phyloP scores from a whole-genome alignment of 805 yeast species.

The Candida easanensis region DNA sequence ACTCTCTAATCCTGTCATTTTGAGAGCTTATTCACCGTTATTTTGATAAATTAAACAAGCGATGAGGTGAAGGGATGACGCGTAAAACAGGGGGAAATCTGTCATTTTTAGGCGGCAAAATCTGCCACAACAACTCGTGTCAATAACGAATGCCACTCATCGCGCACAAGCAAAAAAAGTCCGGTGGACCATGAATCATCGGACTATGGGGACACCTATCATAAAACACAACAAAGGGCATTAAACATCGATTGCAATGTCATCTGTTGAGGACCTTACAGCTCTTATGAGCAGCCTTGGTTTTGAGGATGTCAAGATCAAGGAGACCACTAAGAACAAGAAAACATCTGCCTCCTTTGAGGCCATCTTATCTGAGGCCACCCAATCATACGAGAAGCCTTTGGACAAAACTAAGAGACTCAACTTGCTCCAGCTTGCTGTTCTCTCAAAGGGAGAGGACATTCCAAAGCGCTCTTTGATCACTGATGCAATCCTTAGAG shows the following conservation, averaged over 20 bases:
- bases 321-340: slow-evolving; percentile 80
- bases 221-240: too few relatives aligned
- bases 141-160: background rate
- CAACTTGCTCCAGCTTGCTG: slow-evolving; percentile 75
- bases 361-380: slow-evolving; percentile 50
- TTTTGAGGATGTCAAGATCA: slow-evolving; percentile 67
- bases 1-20: too few relatives aligned
- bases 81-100: background rate
- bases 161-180: background rate
- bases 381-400: slow-evolving; percentile 28
- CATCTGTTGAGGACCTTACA: slow-evolving; percentile 34
- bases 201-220: too few relatives aligned
- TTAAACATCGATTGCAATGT: slow-evolving; percentile 3
- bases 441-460: slow-evolving; percentile 56
- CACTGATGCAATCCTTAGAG: slow-evolving; percentile 60
- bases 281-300: slow-evolving; percentile 45
- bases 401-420: slow-evolving; percentile 60
- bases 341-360: slow-evolving; percentile 74
- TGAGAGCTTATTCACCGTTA: too few relatives aligned
- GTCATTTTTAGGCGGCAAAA: background rate
- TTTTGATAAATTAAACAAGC: too few relatives aligned
- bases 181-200: too few relatives aligned
- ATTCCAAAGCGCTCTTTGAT: slow-evolving; percentile 48
- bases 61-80: background rate
- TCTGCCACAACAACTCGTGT: too few relatives aligned